Evolutionary conservation across 164 flowering plant genomes (phyloP).

Genomic region (Magnolia sinica): DNA sequence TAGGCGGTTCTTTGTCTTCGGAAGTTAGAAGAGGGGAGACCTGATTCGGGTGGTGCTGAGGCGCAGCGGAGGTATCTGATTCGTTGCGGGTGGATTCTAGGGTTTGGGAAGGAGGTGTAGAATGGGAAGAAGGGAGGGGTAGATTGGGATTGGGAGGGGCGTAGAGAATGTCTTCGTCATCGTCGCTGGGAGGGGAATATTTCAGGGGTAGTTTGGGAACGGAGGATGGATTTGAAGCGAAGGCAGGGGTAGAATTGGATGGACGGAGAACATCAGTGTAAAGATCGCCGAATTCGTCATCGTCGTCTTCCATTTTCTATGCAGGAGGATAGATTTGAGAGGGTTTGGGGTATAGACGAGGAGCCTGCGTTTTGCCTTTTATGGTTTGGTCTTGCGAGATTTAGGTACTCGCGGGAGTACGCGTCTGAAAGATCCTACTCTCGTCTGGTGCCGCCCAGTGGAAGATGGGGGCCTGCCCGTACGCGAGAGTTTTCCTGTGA

Average conservation of each 20-base stretch:
- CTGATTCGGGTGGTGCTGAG: background rate
- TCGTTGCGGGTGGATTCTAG: background rate
- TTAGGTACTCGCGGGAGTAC: too few species aligned
- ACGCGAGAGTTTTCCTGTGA: too few species aligned
- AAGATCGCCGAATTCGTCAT: constrained; percentile 98
- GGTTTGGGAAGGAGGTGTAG: constrained; percentile 9
- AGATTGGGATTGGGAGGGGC: constrained; percentile 3
- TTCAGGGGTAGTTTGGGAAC: background rate
- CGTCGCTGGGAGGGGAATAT: constrained; percentile 6
- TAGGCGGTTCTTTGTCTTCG: background rate
- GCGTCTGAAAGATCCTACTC: too few species aligned
- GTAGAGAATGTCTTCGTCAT: constrained; percentile 16
- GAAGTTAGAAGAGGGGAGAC: background rate
- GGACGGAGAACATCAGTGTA: constrained; percentile 82
- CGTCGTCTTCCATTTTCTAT: constrained; percentile 48
- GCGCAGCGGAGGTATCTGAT: background rate
- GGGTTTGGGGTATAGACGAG: too few species aligned
- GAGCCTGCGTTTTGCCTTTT: too few species aligned
- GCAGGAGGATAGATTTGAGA: too few species aligned
- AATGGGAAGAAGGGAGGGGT: background rate
- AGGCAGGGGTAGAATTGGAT: background rate
- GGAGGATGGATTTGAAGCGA: constrained; percentile 14
- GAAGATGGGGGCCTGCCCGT: too few species aligned
- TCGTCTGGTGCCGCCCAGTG: too few species aligned
- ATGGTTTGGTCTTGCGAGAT: too few species aligned